Evolutionary conservation across 2,329 filamentous ascomycete species (phyloP), one percentile per base, ranked within the genome.

Genomic region (Lojkania enalia): DNA sequence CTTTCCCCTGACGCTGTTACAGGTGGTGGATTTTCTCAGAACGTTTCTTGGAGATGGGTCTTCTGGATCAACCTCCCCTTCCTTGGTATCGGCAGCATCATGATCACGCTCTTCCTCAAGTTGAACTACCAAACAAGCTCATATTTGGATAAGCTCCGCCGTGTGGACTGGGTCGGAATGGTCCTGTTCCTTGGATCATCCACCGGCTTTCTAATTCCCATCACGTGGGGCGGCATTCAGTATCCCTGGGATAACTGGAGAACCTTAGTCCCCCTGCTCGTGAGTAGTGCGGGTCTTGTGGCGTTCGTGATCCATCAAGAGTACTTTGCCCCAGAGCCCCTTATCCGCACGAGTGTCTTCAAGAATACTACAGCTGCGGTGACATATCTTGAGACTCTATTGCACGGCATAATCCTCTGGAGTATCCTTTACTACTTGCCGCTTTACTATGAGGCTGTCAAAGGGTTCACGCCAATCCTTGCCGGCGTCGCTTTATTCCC

Each of bases 141-240:
- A n/a, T 65, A 81, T 39, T 16, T 67, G 1, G 59, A 69, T 20
- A 82, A 82, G 52, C 64, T 82, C 3, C 68, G 66, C 20, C 73
- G 75, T 5, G 77, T 88, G 18, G 85, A 88, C 59, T 88, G 80
- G 76, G 42, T 81, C 21, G 85, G 86, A 1, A 77, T 79, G 3
- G 51, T 78, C 1, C 58, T 88, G 3, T 87, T 88, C 58, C 73
- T 85, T 14, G 77, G 71, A 11, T 78, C 79, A 12, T 73, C 76
- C 11, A 82, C 81, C 0, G 77, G 76, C 16, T 79, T 86, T 55
- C 64, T 86, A 30, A 81, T 86, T 33, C 80, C 81, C 0, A 60
- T 86, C 3, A 83, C 82, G 2, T 84, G 82, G 74, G 85, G 83
- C 7, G 84, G 83, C 27, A 75, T 86, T 6, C 79, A 84, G 69